phyloP scores from a whole-genome alignment of 768 basidiomycete species.

The Hortiboletus campestris region DNA sequence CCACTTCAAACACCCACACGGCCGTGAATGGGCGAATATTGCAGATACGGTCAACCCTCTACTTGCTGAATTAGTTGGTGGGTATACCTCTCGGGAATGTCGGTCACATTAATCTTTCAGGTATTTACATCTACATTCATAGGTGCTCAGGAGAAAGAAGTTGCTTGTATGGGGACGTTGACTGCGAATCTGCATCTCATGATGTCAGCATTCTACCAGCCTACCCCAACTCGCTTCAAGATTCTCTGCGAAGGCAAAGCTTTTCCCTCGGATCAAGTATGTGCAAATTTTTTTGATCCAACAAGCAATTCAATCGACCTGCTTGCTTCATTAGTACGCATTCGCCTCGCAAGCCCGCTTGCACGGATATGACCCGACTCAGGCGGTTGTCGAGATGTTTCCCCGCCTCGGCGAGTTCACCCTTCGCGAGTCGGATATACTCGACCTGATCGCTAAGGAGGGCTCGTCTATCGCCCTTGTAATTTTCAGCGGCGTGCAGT shows the following conservation, averaged over 20 bases:
- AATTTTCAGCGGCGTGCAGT: constrained; percentile 91
- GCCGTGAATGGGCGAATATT: constrained; percentile 79
- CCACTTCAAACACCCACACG: constrained; percentile 87
- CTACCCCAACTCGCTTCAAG: constrained; percentile 81
- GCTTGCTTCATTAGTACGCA: constrained; percentile 66
- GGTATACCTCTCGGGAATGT: constrained; percentile 27
- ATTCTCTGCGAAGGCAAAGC: constrained; percentile 93
- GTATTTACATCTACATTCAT: constrained; percentile 23
- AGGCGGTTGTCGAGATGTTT: constrained; percentile 72
- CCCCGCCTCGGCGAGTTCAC: constrained; percentile 83
- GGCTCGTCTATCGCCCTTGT: constrained; percentile 84
- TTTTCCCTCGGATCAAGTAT: constrained; percentile 95
- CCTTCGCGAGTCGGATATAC: constrained; percentile 87
- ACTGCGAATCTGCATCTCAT: constrained; percentile 95
- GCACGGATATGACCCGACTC: constrained; percentile 73
- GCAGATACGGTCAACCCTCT: constrained; percentile 68
- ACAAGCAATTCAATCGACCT: constrained; percentile 13
- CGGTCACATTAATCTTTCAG: constrained; percentile 2
- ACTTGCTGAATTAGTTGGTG: constrained; percentile 82
- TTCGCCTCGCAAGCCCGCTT: constrained; percentile 86
- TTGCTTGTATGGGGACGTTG: constrained; percentile 93
- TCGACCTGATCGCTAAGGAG: constrained; percentile 67
- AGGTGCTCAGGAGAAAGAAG: constrained; percentile 88
- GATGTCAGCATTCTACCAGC: constrained; percentile 93
- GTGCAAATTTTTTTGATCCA: constrained; percentile 22